phyloP scores from a whole-genome alignment of 2,329 filamentous ascomycete species.

The Xylariaceae sp. region DNA sequence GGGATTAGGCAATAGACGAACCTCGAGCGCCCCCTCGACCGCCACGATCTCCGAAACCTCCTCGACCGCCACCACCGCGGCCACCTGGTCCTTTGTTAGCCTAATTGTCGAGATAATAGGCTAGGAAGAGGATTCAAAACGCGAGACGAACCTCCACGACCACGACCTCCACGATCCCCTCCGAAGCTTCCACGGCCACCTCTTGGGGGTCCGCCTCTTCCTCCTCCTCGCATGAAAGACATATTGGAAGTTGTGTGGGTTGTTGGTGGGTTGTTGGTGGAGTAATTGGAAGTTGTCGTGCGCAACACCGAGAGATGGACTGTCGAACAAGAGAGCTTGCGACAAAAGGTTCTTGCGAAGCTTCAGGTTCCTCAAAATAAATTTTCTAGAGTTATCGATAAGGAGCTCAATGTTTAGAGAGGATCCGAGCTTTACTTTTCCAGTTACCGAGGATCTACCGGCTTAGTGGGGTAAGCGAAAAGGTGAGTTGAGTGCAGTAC shows the following conservation, averaged over 20 bases:
- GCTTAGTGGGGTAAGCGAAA: not conserved
- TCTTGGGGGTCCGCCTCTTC: conserved; percentile 46
- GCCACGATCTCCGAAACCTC: conserved; percentile 45
- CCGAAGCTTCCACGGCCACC: conserved; percentile 47
- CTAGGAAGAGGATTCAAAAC: conserved; percentile 31
- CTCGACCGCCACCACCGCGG: conserved; percentile 47
- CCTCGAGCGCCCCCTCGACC: conserved; percentile 46
- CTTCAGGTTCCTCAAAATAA: conserved; percentile 27
- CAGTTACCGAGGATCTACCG: conserved; percentile 29
- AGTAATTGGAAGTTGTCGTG: conserved; percentile 23
- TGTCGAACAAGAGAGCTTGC: conserved; percentile 21
- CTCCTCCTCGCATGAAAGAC: conserved; percentile 51
- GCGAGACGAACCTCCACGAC: not conserved
- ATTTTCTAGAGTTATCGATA: conserved; percentile 31
- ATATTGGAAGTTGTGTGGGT: conserved; percentile 35
- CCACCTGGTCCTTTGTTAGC: conserved; percentile 32
- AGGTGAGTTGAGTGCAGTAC: not conserved
- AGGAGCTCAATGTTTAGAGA: conserved; percentile 4
- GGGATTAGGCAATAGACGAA: conserved; percentile 9
- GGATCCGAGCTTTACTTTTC: conserved; percentile 22
- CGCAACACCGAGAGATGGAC: conserved; percentile 14
- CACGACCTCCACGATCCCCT: conserved; percentile 38
- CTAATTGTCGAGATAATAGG: not conserved
- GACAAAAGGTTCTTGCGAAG: conserved; percentile 26
- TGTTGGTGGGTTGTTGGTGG: conserved; percentile 17